Evolutionary conservation across 768 basidiomycete species (phyloP), one percentile per base, ranked within the genome.

Genomic region (Fomitopsis serialis): DNA sequence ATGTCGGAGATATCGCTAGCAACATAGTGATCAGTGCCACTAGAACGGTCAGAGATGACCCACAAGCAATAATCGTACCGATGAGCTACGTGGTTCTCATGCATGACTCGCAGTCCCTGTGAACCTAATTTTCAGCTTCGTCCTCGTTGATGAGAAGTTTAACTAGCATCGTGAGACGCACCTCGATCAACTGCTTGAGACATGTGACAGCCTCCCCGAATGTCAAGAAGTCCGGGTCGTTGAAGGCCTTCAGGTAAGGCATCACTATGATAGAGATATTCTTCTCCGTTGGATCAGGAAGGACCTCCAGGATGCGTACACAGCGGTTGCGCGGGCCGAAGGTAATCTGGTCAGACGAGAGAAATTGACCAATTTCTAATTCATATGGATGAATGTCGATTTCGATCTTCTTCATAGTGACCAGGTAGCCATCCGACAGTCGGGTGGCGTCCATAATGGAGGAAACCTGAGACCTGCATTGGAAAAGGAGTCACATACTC

Each of bases 131-230:
- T n/a, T n/a, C n/a, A n/a, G n/a, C n/a, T n/a, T n/a, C n/a, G n/a
- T n/a, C n/a, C n/a, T n/a, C n/a, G n/a, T n/a, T n/a, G n/a, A n/a
- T n/a, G n/a, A n/a, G n/a, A n/a, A n/a, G n/a, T n/a, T n/a, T n/a
- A n/a, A n/a, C n/a, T n/a, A n/a, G n/a, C n/a, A 32, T 32, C 11
- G 29, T 32, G 29, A 32, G 29, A 11, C 29, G 11, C 11, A 61
- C 66, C 54, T 68, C 58, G 27, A 67, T 48, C 1, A 62, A 32
- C 40, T 67, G 64, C 1, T 54, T 32, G 8, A 66, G 51, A 36
- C 60, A 68, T 11, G 59, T 58, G 3, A 68, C 50, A 13, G 57
- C 57, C 40, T 68, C 66, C 7, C 58, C 67, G n/a, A 57, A 49
- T 2, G 63, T 63, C 23, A 59, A 52, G 36, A 66, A 68, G 9